These are phyloP conservation scores for Apiotrichum brassicae DNA, from an alignment of 1,284 basidiomycete genomes.

Conservation along the genomic window DNA sequence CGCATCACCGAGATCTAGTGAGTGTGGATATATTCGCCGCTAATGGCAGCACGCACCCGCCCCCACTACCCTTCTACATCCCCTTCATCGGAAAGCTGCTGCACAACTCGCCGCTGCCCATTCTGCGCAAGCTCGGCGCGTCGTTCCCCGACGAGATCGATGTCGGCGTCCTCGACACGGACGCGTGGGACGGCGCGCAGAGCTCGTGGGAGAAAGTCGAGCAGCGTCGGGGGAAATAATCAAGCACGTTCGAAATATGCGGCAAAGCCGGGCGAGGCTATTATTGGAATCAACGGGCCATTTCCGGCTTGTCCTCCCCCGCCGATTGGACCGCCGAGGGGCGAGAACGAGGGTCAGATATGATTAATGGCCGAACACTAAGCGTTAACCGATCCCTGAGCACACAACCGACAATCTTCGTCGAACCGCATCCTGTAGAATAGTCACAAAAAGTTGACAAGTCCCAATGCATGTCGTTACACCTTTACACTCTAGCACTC, in stretches of 20 bases:
- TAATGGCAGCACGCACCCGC: conserved; percentile 20
- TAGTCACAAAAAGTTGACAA: not conserved
- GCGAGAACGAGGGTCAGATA: too few relatives aligned
- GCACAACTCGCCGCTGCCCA: conserved; percentile 14
- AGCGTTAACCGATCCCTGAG: too few relatives aligned
- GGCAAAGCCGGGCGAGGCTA: too few relatives aligned
- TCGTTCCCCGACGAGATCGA: conserved; percentile 8
- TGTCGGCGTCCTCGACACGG: conserved; percentile 11
- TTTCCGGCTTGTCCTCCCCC: not conserved
- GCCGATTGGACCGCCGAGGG: too few relatives aligned
- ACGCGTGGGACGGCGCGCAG: conserved; percentile 21
- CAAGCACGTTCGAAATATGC: not conserved
- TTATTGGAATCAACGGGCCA: too few relatives aligned
- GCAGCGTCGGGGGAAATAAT: conserved; percentile 21
- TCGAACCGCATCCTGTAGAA: not conserved
- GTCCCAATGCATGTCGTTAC: too few relatives aligned
- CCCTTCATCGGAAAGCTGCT: conserved; percentile 15
- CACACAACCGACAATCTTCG: not conserved
- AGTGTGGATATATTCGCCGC: not conserved
- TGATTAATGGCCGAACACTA: too few relatives aligned
- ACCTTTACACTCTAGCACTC: too few relatives aligned
- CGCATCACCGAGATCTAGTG: conserved; percentile 36
- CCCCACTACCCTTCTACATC: conserved; percentile 22
- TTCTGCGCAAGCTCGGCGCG: conserved; percentile 15
- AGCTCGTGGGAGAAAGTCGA: conserved; percentile 22